These are phyloP conservation scores for Vitellaria paradoxa DNA, from an alignment of 179 eudicot species.

Conservation along the genomic window DNA sequence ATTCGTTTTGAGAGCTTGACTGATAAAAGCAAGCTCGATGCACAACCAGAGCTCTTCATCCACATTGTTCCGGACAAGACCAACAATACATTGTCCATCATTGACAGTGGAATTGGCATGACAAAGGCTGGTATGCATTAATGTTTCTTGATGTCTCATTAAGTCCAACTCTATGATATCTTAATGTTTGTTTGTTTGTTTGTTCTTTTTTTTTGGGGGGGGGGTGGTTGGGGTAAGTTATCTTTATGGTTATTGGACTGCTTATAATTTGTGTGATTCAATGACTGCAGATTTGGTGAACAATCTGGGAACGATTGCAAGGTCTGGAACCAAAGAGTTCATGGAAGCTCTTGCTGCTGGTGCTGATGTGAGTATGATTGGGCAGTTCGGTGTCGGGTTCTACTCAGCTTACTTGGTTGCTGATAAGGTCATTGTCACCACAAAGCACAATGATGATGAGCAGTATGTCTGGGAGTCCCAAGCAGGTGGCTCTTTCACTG, in stretches of 20 bases:
- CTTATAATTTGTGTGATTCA: background rate
- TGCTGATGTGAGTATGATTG: slow-evolving; percentile 76
- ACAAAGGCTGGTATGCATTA: slow-evolving; percentile 49
- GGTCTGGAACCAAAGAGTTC: slow-evolving; percentile 68
- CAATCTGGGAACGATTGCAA: slow-evolving; percentile 68
- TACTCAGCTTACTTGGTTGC: slow-evolving; percentile 74
- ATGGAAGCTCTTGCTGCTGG: slow-evolving; percentile 79
- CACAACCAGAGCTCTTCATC: slow-evolving; percentile 60
- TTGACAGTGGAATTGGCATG: slow-evolving; percentile 68
- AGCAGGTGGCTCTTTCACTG: slow-evolving; percentile 89
- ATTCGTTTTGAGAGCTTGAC: slow-evolving; percentile 62
- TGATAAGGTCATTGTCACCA: slow-evolving; percentile 62
- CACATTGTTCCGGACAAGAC: slow-evolving; percentile 62
- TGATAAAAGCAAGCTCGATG: slow-evolving; percentile 64
- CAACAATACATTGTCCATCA: slow-evolving; percentile 39
- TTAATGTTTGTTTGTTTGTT: too few relatives aligned
- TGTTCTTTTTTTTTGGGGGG: too few relatives aligned
- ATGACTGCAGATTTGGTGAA: slow-evolving; percentile 54
- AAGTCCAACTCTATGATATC: too few relatives aligned
- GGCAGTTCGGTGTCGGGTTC: slow-evolving; percentile 74
- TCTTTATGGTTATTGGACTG: background rate
- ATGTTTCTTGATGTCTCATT: background rate
- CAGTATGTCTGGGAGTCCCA: slow-evolving; percentile 87
- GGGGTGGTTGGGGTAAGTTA: too few relatives aligned
- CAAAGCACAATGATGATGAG: slow-evolving; percentile 88